A percentile compares a stretch with the other conserved stretches of the same genome.
These are phyloP conservation scores for Buddleja alternifolia DNA, from an alignment of 257 asterid species.

Conservation along the genomic window DNA sequence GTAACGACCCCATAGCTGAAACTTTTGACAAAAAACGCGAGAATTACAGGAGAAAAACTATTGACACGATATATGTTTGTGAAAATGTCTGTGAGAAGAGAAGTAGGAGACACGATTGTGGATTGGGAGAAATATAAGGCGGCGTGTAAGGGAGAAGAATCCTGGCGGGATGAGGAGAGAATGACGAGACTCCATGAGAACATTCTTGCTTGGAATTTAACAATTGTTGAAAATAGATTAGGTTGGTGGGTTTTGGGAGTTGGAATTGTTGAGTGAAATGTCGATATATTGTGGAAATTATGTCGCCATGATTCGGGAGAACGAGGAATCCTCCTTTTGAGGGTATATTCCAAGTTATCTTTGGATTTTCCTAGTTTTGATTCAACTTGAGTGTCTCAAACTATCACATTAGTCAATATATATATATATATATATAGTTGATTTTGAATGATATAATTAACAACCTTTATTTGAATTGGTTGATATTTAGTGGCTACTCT, in stretches of 20 bases:
- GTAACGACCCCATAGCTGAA: slow-evolving; percentile 58
- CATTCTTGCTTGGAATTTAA: slow-evolving; percentile 11
- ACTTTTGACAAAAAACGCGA: background rate
- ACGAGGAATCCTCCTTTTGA: background rate
- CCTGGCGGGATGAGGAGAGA: background rate
- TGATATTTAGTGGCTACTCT: no score
- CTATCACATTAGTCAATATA: no score
- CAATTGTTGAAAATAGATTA: background rate
- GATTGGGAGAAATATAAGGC: background rate
- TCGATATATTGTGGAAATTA: slow-evolving; percentile 19
- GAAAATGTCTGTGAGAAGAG: background rate
- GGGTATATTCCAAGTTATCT: no score
- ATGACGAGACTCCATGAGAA: slow-evolving; percentile 19
- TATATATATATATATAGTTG: no score
- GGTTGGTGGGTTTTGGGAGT: background rate
- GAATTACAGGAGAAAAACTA: background rate
- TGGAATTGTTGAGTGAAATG: slow-evolving; percentile 9
- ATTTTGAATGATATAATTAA: no score
- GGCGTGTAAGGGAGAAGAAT: background rate
- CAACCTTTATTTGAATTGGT: no score
- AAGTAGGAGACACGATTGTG: background rate
- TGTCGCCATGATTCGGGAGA: slow-evolving; percentile 26
- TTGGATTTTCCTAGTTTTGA: no score
- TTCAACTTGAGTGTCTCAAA: no score
- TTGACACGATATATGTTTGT: background rate